These are phyloP conservation scores for Purshia tridentata DNA, from an alignment of 306 rosid species.

Conservation along the genomic window DNA sequence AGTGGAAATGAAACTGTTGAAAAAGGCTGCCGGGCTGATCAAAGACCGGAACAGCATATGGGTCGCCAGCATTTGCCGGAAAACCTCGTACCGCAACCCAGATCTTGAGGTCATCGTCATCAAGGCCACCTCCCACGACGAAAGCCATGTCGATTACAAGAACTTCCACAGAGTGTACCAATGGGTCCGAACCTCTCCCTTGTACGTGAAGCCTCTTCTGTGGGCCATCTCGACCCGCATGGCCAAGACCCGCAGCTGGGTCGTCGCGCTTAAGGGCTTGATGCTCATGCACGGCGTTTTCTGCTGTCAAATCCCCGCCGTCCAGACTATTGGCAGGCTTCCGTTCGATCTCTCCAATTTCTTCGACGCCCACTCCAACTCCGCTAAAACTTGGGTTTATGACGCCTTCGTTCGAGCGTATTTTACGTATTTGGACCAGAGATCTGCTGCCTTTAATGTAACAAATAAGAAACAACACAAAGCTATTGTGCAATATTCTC, in stretches of 20 bases:
- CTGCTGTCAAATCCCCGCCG: slow-evolving; percentile 43
- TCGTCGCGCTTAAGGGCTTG: slow-evolving; percentile 76
- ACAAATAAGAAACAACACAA: too few species aligned
- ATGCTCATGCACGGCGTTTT: slow-evolving; percentile 84
- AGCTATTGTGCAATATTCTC: too few species aligned
- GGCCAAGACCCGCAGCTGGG: slow-evolving; percentile 69
- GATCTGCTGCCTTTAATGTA: slow-evolving; percentile 35
- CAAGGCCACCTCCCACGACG: slow-evolving; percentile 88
- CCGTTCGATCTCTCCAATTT: slow-evolving; percentile 73
- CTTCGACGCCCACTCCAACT: slow-evolving; percentile 34
- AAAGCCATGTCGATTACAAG: slow-evolving; percentile 42
- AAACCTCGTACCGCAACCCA: slow-evolving; percentile 50
- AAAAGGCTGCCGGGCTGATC: slow-evolving; percentile 55
- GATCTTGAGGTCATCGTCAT: slow-evolving; percentile 58
- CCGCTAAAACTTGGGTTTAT: slow-evolving; percentile 34
- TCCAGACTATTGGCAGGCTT: slow-evolving; percentile 54
- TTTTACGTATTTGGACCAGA: slow-evolving; percentile 57
- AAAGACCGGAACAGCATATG: slow-evolving; percentile 77
- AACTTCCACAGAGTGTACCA: slow-evolving; percentile 65
- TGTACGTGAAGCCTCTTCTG: slow-evolving; percentile 49
- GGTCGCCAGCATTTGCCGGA: slow-evolving; percentile 45
- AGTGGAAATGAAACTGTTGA: slow-evolving; percentile 63
- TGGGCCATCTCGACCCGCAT: slow-evolving; percentile 52
- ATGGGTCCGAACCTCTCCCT: slow-evolving; percentile 65
- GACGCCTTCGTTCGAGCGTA: slow-evolving; percentile 52